Evolutionary conservation across 2,329 filamentous ascomycete species (phyloP).

Genomic region (Fusarium zealandicum): DNA sequence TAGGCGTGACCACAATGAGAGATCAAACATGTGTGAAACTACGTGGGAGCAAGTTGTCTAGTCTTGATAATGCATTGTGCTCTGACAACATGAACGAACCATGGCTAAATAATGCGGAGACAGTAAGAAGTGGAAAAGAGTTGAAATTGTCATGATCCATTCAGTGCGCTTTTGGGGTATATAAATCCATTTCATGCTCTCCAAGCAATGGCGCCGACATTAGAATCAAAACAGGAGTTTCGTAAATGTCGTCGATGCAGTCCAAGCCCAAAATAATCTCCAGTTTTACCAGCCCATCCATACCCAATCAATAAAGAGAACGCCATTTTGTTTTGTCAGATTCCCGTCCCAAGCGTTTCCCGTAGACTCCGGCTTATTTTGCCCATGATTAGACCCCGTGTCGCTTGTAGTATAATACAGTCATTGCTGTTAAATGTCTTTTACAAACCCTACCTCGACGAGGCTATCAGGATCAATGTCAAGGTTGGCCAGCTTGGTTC

Average conservation of each 20-base stretch:
- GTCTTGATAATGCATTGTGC: too few species aligned
- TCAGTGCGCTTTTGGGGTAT: constrained; percentile 30
- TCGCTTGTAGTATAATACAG: constrained; percentile 10
- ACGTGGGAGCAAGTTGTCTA: too few species aligned
- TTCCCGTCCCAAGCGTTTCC: constrained; percentile 1
- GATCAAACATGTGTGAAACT: too few species aligned
- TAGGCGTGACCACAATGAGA: too few species aligned
- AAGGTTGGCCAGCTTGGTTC: constrained; percentile 71
- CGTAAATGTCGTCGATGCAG: constrained; percentile 15
- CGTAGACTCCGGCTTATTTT: constrained; percentile 4
- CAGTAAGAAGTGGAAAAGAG: too few species aligned
- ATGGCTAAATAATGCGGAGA: too few species aligned
- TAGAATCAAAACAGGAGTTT: constrained; percentile 16
- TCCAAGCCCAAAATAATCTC: not conserved
- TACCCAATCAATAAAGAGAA: constrained; percentile 12
- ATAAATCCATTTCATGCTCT: constrained; percentile 21
- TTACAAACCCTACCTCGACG: constrained; percentile 74
- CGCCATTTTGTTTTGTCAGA: constrained; percentile 16
- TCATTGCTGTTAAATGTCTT: constrained; percentile 60
- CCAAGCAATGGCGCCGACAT: constrained; percentile 20
- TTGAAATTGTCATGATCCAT: not conserved
- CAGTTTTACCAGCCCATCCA: constrained; percentile 12
- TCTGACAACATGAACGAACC: too few species aligned
- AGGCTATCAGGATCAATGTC: constrained; percentile 59
- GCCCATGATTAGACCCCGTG: constrained; percentile 10